These are phyloP conservation scores for Chiua virens DNA, from an alignment of 768 basidiomycete genomes.

Conservation along the genomic window DNA sequence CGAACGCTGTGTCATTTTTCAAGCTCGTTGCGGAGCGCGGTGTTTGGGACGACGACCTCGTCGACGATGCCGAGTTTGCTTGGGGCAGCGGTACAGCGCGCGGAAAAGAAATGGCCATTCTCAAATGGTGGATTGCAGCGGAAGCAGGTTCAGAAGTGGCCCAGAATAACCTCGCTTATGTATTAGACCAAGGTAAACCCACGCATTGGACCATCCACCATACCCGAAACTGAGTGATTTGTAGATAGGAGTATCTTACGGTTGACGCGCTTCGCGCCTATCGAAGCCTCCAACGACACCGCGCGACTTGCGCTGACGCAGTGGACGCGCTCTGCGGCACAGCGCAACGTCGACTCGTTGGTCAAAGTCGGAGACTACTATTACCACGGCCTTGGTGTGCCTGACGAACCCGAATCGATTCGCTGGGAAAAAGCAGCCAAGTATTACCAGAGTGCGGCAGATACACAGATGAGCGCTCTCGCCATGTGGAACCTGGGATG, in stretches of 20 bases:
- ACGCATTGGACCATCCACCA: slow-evolving; percentile 28
- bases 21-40: slow-evolving; percentile 93
- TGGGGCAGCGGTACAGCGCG: slow-evolving; percentile 72
- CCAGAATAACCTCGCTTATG: slow-evolving; percentile 92
- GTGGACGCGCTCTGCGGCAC: slow-evolving; percentile 92
- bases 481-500: slow-evolving; percentile 99
- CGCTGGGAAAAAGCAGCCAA: slow-evolving; percentile 89
- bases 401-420: slow-evolving; percentile 58
- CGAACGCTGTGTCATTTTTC: slow-evolving; percentile 89
- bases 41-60: slow-evolving; percentile 77
- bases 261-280: slow-evolving; percentile 65
- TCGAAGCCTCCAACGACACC: slow-evolving; percentile 77
- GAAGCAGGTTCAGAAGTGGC: slow-evolving; percentile 91
- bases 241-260: slow-evolving; percentile 71
- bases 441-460: slow-evolving; percentile 93
- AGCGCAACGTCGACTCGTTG: slow-evolving; percentile 93
- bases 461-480: slow-evolving; percentile 87
- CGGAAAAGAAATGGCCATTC: slow-evolving; percentile 79
- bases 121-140: slow-evolving; percentile 94
- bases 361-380: slow-evolving; percentile 99
- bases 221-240: slow-evolving; percentile 3
- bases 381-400: slow-evolving; percentile 84
- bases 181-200: slow-evolving; percentile 82
- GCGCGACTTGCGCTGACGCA: slow-evolving; percentile 84
- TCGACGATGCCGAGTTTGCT: slow-evolving; percentile 75